These are phyloP conservation scores for Heterobasidion occidentale DNA, from an alignment of 1,284 basidiomycete species.

Conservation along the genomic window DNA sequence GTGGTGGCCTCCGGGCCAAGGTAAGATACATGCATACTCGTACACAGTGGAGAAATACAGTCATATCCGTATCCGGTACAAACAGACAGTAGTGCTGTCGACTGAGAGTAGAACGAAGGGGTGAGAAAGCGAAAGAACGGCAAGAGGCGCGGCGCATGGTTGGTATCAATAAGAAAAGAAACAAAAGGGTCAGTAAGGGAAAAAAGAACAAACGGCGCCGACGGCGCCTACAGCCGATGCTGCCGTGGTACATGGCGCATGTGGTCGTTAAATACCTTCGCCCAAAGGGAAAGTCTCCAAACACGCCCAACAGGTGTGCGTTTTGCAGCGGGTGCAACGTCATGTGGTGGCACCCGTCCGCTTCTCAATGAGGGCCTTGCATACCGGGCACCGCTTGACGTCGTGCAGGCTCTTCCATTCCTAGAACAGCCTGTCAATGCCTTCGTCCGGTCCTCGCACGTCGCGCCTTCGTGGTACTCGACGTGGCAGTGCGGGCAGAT, in stretches of 20 bases:
- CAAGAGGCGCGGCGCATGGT: not conserved
- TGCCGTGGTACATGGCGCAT: conserved; percentile 45
- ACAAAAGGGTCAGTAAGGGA: not conserved
- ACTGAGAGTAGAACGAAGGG: too few relatives aligned
- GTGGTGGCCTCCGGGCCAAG: too few relatives aligned
- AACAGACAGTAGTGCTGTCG: too few relatives aligned
- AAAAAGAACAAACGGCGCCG: not conserved
- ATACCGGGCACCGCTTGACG: conserved; percentile 65
- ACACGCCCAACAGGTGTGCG: conserved; percentile 75
- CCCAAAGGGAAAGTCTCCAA: conserved; percentile 53
- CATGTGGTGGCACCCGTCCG: conserved; percentile 72
- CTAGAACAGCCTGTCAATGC: conserved; percentile 43
- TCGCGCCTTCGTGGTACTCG: conserved; percentile 57
- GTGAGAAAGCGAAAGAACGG: too few relatives aligned
- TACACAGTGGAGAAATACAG: too few relatives aligned
- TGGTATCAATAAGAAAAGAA: not conserved
- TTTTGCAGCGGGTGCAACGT: conserved; percentile 59
- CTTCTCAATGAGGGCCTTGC: conserved; percentile 60
- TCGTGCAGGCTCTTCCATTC: conserved; percentile 51
- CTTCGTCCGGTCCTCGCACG: conserved; percentile 47
- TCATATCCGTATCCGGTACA: too few relatives aligned
- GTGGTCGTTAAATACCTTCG: conserved; percentile 50
- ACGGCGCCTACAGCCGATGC: conserved; percentile 20
- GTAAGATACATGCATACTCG: too few relatives aligned
- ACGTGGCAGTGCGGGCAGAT: conserved; percentile 62